Evolutionary conservation across 768 basidiomycete genomes (phyloP), one percentile per base, ranked within the genome.

Genomic region (Tulasnella sp.): DNA sequence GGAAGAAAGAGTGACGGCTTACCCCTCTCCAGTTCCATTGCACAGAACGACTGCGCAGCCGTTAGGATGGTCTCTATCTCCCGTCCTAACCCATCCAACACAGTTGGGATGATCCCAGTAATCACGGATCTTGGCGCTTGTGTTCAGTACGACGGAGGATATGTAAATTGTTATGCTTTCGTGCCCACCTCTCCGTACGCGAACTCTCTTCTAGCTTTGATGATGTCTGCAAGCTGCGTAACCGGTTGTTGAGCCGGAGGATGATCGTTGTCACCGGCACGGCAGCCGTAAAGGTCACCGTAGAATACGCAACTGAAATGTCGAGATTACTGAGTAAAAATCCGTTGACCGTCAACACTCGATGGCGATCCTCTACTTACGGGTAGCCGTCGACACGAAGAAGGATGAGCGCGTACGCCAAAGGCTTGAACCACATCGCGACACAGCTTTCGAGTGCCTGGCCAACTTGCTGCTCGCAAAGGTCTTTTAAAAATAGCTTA

Each of bases 371-470:
- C 18, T 18, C 4, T 34, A 52, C 81, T 62, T 58, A 82, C 81
- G 81, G 81, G 56, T 82, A 82, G 31, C 82, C 82, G 18, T 80
- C 82, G 2, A 75, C 46, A 31, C 82, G 81, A 5, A 80, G 76
- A n/a, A 82, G 75, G 77, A 82, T 82, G n/a, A 82, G 58, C 21
- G 82, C 79, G 48, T 82, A 82, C n/a, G 82, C 82, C 36, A 82
- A 75, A 2, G 82, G 82, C 52, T 82, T 82, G 75, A 82, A 82
- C 81, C 79, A 80, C 9, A 77, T 36, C 1, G 81, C 71, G 18
- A 82, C 81, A 58, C 81, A 82, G 68, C 81, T 81, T 73, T 81
- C 79, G 31, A 82, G 81, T 39, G 81, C 62, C 48, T 82, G 82
- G 10, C 82, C 82, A 34, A 80, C 58, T 80, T 82, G 82, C 56